Conservation (phyloP, 371 early-diverging fungal species). For the Mortierella sp. region DNA sequence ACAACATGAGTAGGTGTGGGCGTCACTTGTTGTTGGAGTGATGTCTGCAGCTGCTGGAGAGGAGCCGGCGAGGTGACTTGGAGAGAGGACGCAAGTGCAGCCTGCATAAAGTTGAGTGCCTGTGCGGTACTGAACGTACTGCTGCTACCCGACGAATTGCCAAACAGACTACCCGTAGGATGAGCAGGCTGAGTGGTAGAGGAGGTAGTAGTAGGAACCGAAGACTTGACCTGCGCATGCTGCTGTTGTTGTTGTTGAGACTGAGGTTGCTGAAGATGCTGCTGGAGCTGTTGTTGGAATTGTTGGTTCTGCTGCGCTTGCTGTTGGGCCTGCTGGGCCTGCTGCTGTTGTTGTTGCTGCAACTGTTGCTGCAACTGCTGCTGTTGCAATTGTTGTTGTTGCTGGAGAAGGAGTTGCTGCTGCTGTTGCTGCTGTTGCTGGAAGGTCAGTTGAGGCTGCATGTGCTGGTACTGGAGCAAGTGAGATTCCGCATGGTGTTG, state of each 20-base stretch:
- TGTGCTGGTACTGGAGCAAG: conserved; percentile 17
- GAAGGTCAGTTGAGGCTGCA: conserved; percentile 11
- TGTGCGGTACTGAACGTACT: conserved; percentile 15
- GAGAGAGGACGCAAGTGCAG: conserved; percentile 24
- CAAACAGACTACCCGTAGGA: neutral
- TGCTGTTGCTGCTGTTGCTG: conserved; percentile 11
- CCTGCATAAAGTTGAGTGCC: conserved; percentile 41
- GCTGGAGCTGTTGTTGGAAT: conserved; percentile 24
- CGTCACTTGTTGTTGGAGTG: conserved; percentile 14
- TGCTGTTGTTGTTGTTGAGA: conserved; percentile 22
- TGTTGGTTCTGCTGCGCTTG: conserved; percentile 20
- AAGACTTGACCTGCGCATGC: neutral
- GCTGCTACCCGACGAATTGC: too few relatives aligned
- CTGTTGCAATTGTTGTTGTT: conserved; percentile 2
- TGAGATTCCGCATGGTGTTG: conserved; percentile 9
- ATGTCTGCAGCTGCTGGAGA: conserved; percentile 13
- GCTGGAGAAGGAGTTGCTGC: neutral
- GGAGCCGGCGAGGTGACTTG: conserved; percentile 2
- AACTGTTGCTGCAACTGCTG: conserved; percentile 2
- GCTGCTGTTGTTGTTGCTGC: conserved; percentile 12
- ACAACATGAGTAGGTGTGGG: conserved; percentile 15
- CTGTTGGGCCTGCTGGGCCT: conserved; percentile 14
- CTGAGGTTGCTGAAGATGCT: neutral
- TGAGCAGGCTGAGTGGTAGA: neutral
- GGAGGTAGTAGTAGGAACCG: conserved; percentile 16